Conservation (phyloP, 305 asterid genomes). For the Fraxinus nigra region DNA sequence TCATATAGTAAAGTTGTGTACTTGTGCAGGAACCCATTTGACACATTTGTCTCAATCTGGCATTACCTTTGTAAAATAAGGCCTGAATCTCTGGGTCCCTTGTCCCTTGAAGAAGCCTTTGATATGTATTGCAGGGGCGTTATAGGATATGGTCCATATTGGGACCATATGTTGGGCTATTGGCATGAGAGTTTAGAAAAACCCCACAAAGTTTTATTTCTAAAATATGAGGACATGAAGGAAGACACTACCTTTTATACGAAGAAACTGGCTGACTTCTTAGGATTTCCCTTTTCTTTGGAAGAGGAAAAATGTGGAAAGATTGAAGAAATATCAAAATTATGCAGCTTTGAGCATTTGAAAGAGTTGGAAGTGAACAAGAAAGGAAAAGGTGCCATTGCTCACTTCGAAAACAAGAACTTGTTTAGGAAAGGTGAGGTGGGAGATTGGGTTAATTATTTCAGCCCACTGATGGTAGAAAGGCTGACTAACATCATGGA, state of each 20-base stretch:
- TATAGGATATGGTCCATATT: slow-evolving; percentile 43
- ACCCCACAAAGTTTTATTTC: slow-evolving; percentile 40
- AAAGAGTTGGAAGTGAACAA: slow-evolving; percentile 42
- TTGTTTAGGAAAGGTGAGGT: slow-evolving; percentile 47
- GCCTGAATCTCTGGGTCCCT: slow-evolving; percentile 23
- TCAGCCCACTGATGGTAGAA: slow-evolving; percentile 41
- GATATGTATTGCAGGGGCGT: slow-evolving; percentile 40
- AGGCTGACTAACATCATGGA: slow-evolving; percentile 34
- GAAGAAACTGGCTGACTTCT: slow-evolving; percentile 39
- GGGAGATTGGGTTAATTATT: slow-evolving; percentile 49
- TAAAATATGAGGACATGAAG: slow-evolving; percentile 49
- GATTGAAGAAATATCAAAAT: slow-evolving; percentile 27
- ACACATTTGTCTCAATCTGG: slow-evolving; percentile 45
- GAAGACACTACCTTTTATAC: slow-evolving; percentile 16
- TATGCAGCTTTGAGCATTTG: slow-evolving; percentile 45
- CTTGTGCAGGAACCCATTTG: slow-evolving; percentile 43
- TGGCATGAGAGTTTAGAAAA: slow-evolving; percentile 35
- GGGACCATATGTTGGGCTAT: slow-evolving; percentile 56
- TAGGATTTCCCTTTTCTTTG: slow-evolving; percentile 35
- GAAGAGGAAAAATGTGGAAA: slow-evolving; percentile 39
- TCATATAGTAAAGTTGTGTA: slow-evolving; percentile 35
- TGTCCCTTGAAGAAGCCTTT: slow-evolving; percentile 33
- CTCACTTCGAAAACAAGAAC: slow-evolving; percentile 31
- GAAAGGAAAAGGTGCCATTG: slow-evolving; percentile 42
- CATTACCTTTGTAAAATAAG: slow-evolving; percentile 30